Conservation (phyloP, 768 basidiomycete genomes). For the Rhodotorula babjevae region DNA sequence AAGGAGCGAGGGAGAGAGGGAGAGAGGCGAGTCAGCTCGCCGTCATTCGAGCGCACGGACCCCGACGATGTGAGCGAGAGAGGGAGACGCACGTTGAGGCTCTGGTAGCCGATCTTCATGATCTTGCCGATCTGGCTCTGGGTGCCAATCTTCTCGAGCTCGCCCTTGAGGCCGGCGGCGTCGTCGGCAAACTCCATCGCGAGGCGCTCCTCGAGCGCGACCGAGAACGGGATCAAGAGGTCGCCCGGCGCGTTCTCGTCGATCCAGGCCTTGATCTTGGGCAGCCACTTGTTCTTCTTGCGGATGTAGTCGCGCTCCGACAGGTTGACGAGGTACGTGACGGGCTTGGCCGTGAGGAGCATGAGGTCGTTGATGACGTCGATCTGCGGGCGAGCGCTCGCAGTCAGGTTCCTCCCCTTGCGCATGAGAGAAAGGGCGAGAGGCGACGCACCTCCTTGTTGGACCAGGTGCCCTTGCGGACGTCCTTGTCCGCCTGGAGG, state of each 20-base stretch:
- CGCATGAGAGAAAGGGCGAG: slow-evolving; percentile 46
- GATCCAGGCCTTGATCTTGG: slow-evolving; percentile 98
- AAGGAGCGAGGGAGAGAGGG: background rate
- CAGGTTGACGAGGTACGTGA: slow-evolving; percentile 95
- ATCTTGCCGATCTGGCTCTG: slow-evolving; percentile 71
- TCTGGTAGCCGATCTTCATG: slow-evolving; percentile 85
- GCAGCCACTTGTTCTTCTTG: slow-evolving; percentile 99
- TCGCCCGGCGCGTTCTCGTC: slow-evolving; percentile 95
- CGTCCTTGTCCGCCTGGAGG: slow-evolving; percentile 73
- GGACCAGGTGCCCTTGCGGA: slow-evolving; percentile 87
- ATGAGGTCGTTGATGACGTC: slow-evolving; percentile 83
- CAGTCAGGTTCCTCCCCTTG: background rate
- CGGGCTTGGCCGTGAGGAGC: slow-evolving; percentile 91
- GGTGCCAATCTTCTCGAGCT: slow-evolving; percentile 71
- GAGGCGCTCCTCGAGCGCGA: slow-evolving; percentile 87
- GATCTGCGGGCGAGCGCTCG: slow-evolving; percentile 54
- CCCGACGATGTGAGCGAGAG: background rate
- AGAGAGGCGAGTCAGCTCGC: background rate
- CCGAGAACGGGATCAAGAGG: slow-evolving; percentile 91
- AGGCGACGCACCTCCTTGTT: slow-evolving; percentile 76
- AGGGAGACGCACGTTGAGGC: slow-evolving; percentile 67
- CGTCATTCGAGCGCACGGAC: too few relatives aligned
- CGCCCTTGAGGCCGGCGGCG: slow-evolving; percentile 59
- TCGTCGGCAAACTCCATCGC: slow-evolving; percentile 56
- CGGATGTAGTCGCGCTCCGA: slow-evolving; percentile 89